phyloP scores from a whole-genome alignment of 1,284 basidiomycete species.

The Lentinus polychrous region DNA sequence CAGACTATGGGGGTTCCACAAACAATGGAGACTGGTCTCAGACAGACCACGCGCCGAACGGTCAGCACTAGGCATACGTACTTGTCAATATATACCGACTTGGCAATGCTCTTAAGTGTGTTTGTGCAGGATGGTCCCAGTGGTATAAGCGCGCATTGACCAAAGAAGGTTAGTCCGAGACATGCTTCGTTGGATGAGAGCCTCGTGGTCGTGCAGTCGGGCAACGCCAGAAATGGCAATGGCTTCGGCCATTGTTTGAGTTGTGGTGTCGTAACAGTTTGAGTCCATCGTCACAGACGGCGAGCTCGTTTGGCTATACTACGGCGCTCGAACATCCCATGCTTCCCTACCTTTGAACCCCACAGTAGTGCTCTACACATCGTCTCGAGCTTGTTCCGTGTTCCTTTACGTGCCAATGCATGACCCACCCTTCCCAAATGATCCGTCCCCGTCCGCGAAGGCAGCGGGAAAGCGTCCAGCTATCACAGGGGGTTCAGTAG shows the following conservation, averaged over 20 bases:
- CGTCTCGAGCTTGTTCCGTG: no score
- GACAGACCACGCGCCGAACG: not conserved
- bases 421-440: not conserved
- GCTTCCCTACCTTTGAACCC: not conserved
- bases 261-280: no score
- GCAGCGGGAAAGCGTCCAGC: constrained; percentile 9
- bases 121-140: no score
- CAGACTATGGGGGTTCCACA: not conserved
- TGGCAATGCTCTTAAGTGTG: no score
- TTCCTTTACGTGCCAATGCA: not conserved
- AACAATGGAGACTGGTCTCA: not conserved
- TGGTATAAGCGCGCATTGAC: no score
- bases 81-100: not conserved
- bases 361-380: not conserved
- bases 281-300: not conserved
- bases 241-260: no score
- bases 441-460: constrained; percentile 7
- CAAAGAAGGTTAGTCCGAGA: no score
- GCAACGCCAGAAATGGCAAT: no score
- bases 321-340: not conserved
- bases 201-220: no score
- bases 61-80: not conserved
- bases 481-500: not conserved
- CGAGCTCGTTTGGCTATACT: not conserved
- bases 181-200: no score